Conservation (phyloP, 2,329 filamentous ascomycete genomes). For the Ophiostoma himal-ulmi region DNA sequence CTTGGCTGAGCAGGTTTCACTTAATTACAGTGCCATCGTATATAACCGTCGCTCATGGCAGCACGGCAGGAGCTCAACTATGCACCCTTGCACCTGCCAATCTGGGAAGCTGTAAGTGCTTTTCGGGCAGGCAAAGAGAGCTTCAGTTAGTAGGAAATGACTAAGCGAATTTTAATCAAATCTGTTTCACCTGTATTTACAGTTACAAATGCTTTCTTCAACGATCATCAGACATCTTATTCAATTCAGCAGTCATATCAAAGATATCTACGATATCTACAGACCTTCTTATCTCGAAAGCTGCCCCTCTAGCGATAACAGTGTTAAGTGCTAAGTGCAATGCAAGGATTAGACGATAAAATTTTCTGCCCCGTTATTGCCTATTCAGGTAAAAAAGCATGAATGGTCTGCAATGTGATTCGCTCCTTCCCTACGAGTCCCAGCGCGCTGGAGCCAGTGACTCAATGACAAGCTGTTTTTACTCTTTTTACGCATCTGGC, state of each 20-base stretch:
- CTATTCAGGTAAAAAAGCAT: conserved; percentile 15
- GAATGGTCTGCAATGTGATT: conserved; percentile 7
- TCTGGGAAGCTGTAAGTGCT: not conserved
- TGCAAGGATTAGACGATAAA: conserved; percentile 5
- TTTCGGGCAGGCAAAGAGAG: not conserved
- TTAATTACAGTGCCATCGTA: not conserved
- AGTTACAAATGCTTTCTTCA: not conserved
- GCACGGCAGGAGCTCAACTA: not conserved
- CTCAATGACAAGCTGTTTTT: conserved; percentile 3
- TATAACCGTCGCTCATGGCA: not conserved
- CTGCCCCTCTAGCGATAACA: not conserved
- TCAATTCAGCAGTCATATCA: conserved; percentile 1
- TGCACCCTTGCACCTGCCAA: not conserved
- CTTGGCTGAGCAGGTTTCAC: not conserved
- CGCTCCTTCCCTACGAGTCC: conserved; percentile 16
- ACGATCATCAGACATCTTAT: not conserved
- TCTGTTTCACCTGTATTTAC: not conserved
- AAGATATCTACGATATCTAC: not conserved
- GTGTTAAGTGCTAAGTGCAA: not conserved
- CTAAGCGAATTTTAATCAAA: not conserved
- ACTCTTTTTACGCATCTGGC: conserved; percentile 10
- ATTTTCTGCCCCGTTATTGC: conserved; percentile 8
- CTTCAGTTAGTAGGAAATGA: not conserved
- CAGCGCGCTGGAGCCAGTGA: conserved; percentile 1
- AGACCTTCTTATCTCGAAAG: not conserved